These are phyloP conservation scores for Leccinum pellstonianum DNA, from an alignment of 768 basidiomycete genomes.

Conservation along the genomic window DNA sequence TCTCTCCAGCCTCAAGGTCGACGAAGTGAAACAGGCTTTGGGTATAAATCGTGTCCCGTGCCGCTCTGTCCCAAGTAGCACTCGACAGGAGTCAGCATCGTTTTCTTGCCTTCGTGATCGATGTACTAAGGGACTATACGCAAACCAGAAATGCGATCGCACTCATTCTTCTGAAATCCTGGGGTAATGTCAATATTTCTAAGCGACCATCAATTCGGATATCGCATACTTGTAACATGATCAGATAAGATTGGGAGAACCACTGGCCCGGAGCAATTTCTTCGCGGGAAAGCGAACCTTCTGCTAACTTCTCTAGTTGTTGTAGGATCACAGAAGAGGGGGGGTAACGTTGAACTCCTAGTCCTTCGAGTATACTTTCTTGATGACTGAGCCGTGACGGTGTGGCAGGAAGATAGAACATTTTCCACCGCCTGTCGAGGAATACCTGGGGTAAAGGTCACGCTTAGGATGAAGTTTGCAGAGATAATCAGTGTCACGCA, in stretches of 20 bases:
- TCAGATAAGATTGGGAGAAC: constrained; percentile 59
- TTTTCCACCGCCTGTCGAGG: constrained; percentile 37
- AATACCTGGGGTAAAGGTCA: background rate
- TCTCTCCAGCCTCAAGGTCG: constrained; percentile 76
- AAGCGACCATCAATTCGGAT: too few relatives aligned
- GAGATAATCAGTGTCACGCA: background rate
- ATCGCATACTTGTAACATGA: constrained; percentile 52
- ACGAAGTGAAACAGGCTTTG: constrained; percentile 80
- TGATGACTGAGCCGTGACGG: constrained; percentile 40
- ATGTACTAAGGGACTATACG: constrained; percentile 60
- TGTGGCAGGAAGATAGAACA: constrained; percentile 68
- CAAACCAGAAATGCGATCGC: constrained; percentile 34
- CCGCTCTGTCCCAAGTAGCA: constrained; percentile 60
- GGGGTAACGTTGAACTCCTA: constrained; percentile 69
- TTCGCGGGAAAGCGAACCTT: constrained; percentile 50
- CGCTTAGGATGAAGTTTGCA: background rate
- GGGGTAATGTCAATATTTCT: background rate
- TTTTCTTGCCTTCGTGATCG: constrained; percentile 31
- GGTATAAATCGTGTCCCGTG: constrained; percentile 56
- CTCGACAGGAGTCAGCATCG: constrained; percentile 55
- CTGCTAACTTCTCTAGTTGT: constrained; percentile 42
- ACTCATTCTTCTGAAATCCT: constrained; percentile 56
- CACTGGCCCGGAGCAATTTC: constrained; percentile 50
- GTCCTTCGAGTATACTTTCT: constrained; percentile 48
- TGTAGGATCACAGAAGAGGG: constrained; percentile 52